Conservation (phyloP, 129 eudicot species). For the Helichrysum umbraculigerum region DNA sequence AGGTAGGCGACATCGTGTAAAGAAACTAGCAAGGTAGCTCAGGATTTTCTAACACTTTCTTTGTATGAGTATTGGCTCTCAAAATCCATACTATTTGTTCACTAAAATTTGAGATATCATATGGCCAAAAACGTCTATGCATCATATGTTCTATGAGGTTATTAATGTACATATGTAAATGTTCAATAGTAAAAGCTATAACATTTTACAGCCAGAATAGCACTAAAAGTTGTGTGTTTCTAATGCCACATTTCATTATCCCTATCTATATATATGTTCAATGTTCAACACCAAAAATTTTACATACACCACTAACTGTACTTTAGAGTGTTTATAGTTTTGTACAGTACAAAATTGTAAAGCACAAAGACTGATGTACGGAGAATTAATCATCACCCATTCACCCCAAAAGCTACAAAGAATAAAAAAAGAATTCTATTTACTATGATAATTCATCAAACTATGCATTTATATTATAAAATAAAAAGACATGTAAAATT, state of each 20-base stretch:
- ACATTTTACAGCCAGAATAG: not conserved
- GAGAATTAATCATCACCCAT: too few species aligned
- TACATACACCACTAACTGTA: too few species aligned
- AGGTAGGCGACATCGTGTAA: conserved; percentile 20
- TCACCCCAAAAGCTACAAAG: too few species aligned
- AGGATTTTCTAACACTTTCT: not conserved
- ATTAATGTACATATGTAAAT: not conserved
- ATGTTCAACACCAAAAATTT: too few species aligned
- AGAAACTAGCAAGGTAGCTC: conserved; percentile 17
- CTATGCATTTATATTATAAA: not conserved
- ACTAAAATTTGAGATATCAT: not conserved
- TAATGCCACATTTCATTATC: too few species aligned
- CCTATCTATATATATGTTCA: too few species aligned
- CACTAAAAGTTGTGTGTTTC: too few species aligned
- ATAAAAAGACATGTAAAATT: not conserved
- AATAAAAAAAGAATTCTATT: too few species aligned
- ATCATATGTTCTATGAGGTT: too few species aligned
- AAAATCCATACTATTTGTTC: not conserved
- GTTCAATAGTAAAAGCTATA: not conserved
- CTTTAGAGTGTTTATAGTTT: too few species aligned
- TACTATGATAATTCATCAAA: not conserved
- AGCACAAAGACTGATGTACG: too few species aligned
- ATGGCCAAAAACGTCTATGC: not conserved
- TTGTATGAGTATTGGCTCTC: not conserved
- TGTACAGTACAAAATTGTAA: too few species aligned